These are phyloP conservation scores for Saturnispora bothae DNA, from an alignment of 805 yeast species.

Conservation along the genomic window DNA sequence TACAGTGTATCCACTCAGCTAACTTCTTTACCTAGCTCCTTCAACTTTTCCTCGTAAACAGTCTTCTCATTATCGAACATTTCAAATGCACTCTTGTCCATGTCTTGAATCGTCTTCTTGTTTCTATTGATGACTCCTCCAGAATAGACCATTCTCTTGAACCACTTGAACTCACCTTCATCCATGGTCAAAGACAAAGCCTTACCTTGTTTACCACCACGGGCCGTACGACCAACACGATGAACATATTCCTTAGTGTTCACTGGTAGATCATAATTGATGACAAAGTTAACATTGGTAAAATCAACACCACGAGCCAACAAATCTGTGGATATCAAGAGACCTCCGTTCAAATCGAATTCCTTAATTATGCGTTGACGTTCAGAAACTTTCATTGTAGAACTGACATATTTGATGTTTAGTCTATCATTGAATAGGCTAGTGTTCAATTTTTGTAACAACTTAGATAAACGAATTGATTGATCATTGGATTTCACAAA, in stretches of 20 bases:
- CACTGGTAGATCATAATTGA: slow-evolving; percentile 85
- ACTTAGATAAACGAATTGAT: slow-evolving; percentile 64
- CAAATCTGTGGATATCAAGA: slow-evolving; percentile 74
- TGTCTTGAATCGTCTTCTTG: slow-evolving; percentile 26
- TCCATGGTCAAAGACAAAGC: slow-evolving; percentile 72
- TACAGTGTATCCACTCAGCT: neutral
- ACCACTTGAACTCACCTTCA: slow-evolving; percentile 66
- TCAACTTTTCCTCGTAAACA: slow-evolving; percentile 35
- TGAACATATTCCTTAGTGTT: slow-evolving; percentile 90
- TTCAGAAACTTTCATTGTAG: slow-evolving; percentile 41
- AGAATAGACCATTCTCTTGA: slow-evolving; percentile 33
- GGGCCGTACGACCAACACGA: slow-evolving; percentile 93
- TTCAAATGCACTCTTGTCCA: slow-evolving; percentile 23
- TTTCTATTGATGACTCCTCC: slow-evolving; percentile 45
- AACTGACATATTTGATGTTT: slow-evolving; percentile 41
- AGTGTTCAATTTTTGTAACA: slow-evolving; percentile 35
- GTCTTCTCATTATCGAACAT: slow-evolving; percentile 29
- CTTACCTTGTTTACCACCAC: slow-evolving; percentile 73
- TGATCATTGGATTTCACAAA: slow-evolving; percentile 79
- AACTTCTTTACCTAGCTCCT: slow-evolving; percentile 34
- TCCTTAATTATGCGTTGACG: slow-evolving; percentile 48
- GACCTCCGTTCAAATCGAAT: slow-evolving; percentile 41
- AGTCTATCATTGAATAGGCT: slow-evolving; percentile 14
- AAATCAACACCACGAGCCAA: slow-evolving; percentile 95
- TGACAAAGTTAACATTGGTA: slow-evolving; percentile 54